Evolutionary conservation across 2,329 filamentous ascomycete species (phyloP), one percentile per base, ranked within the genome.

Genomic region (Neofusicoccum umdonicola): DNA sequence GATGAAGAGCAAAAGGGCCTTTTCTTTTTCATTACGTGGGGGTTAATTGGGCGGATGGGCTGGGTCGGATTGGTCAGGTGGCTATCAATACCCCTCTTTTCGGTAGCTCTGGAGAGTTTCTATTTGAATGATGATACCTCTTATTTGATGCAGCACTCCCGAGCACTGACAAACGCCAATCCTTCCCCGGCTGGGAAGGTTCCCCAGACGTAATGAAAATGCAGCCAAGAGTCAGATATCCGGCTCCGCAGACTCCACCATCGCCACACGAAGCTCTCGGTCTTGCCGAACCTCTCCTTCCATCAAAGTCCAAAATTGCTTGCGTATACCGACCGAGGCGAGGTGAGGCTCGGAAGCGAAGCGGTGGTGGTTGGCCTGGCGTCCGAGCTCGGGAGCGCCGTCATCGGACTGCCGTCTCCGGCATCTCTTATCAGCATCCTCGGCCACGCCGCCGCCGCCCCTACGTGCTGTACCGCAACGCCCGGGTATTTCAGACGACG

Each of bases 81-180:
- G 56, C 56, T 60, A 60, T 60, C 56, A 47, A 60, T 60, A 60
- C 56, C 56, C 56, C 56, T 60, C 42, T 60, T 58, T 39, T 57
- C 56, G 56, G 56, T 60, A 60, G n/a, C 17, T 47, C 17, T 60
- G 56, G 50, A 17, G 15, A 22, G n/a, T 60, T 60, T 48, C 27
- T 37, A 34, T 60, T 60, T 60, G 27, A 60, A 60, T 47, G 42
- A 37, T 47, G 42, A 60, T 60, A 60, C 56, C 27, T 60, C 27
- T 60, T 41, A 44, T 27, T 57, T 57, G 17, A 15, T 57, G 39
- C 27, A 42, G 39, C 31, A 22, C 17, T 27, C 22, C 27, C 37
- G 9, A 56, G 37, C 37, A 56, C 42, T 56, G 35, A 19, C 51
- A 19, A 22, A 31, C 17, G 35, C 51, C 7, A 13, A 56, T 42